Evolutionary conservation across 2,329 filamentous ascomycete genomes (phyloP), one percentile per base, ranked within the genome.

Genomic region (Colletotrichum chrysophilum): DNA sequence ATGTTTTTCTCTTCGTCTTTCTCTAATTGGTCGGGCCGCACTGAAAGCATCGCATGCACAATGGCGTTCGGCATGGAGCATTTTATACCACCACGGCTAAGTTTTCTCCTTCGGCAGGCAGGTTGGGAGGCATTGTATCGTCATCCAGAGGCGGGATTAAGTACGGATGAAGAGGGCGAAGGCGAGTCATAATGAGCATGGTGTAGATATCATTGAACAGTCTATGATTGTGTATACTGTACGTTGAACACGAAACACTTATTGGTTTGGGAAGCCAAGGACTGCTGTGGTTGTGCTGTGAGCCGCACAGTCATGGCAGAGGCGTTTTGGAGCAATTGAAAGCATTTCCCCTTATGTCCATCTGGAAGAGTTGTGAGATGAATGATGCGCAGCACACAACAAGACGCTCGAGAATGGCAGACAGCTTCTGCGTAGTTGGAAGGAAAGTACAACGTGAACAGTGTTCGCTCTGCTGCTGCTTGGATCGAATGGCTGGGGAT

Each of bases 161-260:
- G 32, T 64, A 18, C 48, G 56, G 71, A 61, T 56, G 43, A 55
- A 60, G 21, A 62, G 36, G 60, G 52, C 55, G 61, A 55, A n/a
- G 60, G 75, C 66, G 62, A 30, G 56, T 65, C 66, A 76, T 70
- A 70, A 76, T 73, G 74, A 72, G 65, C 56, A 74, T 75, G 68
- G 77, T 78, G 75, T 78, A 78, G 77, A 78, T 77, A 69, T 69
- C 58, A 69, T 76, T 73, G 75, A 78, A 73, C 75, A 77, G 77
- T 71, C 70, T 77, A 78, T 77, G 72, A 61, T 70, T 77, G 71
- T 72, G 75, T 76, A 75, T 75, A 78, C 28, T 65, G 66, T 77
- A 77, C 36, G 71, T 71, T 66, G 73, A 73, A 73, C 73, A 76
- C 60, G 64, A 67, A 66, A 61, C 18, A 43, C 56, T 66, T 52